Evolutionary conservation across 495 filamentous ascomycete genomes (phyloP).

Genomic region (Penicillium cinerascens): DNA sequence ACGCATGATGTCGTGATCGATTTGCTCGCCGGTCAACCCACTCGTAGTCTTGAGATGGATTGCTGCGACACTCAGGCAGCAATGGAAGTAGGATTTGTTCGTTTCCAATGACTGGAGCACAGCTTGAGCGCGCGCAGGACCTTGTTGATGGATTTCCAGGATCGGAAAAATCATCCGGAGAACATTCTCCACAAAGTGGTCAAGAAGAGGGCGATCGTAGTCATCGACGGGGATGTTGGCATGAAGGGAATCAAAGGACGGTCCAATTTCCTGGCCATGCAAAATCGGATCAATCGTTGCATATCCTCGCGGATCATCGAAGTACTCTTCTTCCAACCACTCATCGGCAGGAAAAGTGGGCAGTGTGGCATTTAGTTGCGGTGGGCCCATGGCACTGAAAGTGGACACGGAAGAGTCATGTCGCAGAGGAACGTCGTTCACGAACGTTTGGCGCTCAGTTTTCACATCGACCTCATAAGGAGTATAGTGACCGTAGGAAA

Average conservation of each 20-base stretch:
- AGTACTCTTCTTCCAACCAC: conserved; percentile 74
- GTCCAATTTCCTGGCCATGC: too few species aligned
- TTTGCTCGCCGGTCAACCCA: conserved; percentile 65
- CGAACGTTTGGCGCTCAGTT: conserved; percentile 90
- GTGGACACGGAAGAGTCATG: conserved; percentile 81
- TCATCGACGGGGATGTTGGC: conserved; percentile 79
- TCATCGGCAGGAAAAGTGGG: conserved; percentile 67
- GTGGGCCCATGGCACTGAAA: conserved; percentile 81
- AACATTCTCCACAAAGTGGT: conserved; percentile 90
- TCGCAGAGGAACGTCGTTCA: conserved; percentile 82
- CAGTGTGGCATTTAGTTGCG: conserved; percentile 61
- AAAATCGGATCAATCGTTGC: too few species aligned
- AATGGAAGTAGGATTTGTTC: conserved; percentile 93
- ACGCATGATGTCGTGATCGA: conserved; percentile 89
- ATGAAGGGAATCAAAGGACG: too few species aligned
- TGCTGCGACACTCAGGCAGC: conserved; percentile 93
- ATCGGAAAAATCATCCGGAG: conserved; percentile 87
- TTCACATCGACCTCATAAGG: conserved; percentile 95
- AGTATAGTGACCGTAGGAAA: conserved; percentile 44
- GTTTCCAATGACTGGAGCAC: too few species aligned
- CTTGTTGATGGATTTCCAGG: conserved; percentile 80
- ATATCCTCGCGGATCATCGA: too few species aligned
- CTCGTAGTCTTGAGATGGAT: conserved; percentile 84
- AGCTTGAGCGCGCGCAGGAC: conserved; percentile 70
- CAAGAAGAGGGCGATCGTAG: conserved; percentile 76